A percentile compares a stretch with the other conserved stretches of the same genome.
These are phyloP conservation scores for Sporothrix pseudoabietina DNA, from an alignment of 2,329 filamentous ascomycete species.

Conservation along the genomic window DNA sequence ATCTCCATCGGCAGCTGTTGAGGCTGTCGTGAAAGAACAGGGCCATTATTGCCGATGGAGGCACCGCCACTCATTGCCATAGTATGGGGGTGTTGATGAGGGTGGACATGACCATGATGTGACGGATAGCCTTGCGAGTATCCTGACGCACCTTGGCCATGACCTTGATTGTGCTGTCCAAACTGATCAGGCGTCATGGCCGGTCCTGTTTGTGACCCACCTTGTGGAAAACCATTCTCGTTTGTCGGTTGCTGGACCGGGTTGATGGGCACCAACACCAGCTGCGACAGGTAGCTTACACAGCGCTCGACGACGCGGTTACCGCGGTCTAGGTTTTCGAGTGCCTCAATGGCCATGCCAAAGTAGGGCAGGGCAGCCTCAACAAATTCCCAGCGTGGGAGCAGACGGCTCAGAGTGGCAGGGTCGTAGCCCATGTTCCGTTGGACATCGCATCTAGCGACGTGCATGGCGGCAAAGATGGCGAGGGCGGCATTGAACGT, in stretches of 20 bases:
- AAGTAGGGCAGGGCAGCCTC: slow-evolving; percentile 24
- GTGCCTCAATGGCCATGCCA: slow-evolving; percentile 29
- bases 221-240: neutral
- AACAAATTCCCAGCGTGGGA: slow-evolving; percentile 20
- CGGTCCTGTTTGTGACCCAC: neutral
- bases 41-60: neutral
- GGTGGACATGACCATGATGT: neutral
- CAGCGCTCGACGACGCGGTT: slow-evolving; percentile 30
- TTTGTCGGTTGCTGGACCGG: neutral
- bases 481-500: slow-evolving; percentile 28
- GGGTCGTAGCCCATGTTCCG: neutral
- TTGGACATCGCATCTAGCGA: slow-evolving; percentile 1
- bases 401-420: neutral
- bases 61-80: slow-evolving; percentile 1
- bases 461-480: slow-evolving; percentile 27
- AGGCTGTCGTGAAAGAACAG: neutral
- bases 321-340: slow-evolving; percentile 25
- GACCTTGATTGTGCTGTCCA: neutral
- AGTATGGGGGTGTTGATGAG: neutral
- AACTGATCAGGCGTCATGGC: neutral
- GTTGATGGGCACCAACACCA: slow-evolving; percentile 22
- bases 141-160: neutral
- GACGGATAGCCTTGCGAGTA: neutral
- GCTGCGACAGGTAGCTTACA: slow-evolving; percentile 28
- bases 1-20: slow-evolving; percentile 28